Evolutionary conservation across 495 filamentous ascomycete species (phyloP), one percentile per base, ranked within the genome.

Genomic region (Bathelium albidoporum): DNA sequence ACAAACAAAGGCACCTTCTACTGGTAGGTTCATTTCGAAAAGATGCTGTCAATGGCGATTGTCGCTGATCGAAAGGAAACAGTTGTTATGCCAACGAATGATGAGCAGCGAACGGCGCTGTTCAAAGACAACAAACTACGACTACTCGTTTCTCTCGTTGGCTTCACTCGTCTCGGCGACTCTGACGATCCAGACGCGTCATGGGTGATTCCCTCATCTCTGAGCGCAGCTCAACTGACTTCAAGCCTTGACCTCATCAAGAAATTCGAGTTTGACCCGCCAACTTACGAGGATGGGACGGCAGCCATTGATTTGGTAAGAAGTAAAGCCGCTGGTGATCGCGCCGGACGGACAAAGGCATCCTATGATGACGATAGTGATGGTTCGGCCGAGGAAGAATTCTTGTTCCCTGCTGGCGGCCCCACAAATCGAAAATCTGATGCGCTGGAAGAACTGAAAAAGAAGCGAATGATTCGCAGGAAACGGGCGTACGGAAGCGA

Each of bases 81-180:
- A 60, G 32, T 83, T 60, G 77, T 96, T 60, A 86, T 79, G 66
- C 81, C 89, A 1, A 84, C 86, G 44, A 84, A 82, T 45, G 87
- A 93, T 45, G 78, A 83, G 32, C 80, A 84, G 43, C 85, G 86
- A 58, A 81, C 79, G 2, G 87, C 89, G 26, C 84, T 95, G 75
- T 95, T 92, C 73, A 91, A 89, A 67, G 91, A 97, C 69, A 85
- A 88, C n/a, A 86, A 90, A 69, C 84, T 97, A 9, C 87, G 93
- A 31, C 85, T 97, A 28, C 83, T 99, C 7, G 87, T 97, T 83
- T 85, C 78, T 0, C 78, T 91, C 2, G 76, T 87, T 53, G 89
- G 89, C 3, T 83, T 94, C 59, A 83, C 88, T 68, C 80, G 85
- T 18, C 76, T 90, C 3, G 85, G 87, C 2, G 72, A 77, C 20